A percentile compares a stretch with the other conserved stretches of the same genome.
Evolutionary conservation across 2,329 filamentous ascomycete genomes (phyloP).

Genomic region (Verticillium dahliae): DNA sequence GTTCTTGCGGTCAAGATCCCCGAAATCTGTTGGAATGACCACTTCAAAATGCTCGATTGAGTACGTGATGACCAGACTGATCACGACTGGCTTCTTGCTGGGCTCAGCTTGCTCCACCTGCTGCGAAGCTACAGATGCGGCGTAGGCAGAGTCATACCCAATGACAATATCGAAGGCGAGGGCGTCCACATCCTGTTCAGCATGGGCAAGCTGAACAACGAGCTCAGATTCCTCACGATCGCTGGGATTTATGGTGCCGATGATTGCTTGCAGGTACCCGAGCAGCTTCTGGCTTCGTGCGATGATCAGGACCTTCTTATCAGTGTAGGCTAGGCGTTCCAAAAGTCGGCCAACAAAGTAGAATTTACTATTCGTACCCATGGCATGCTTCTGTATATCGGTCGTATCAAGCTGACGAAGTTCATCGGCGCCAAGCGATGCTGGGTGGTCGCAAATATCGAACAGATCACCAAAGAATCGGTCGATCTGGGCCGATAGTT

Average conservation of each 20-base stretch:
- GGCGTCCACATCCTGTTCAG: slow-evolving; percentile 28
- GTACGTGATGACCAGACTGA: slow-evolving; percentile 42
- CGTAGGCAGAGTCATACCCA: slow-evolving; percentile 46
- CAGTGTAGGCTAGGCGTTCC: slow-evolving; percentile 30
- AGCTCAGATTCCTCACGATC: slow-evolving; percentile 17
- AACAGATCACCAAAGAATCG: slow-evolving; percentile 42
- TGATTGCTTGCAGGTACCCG: slow-evolving; percentile 44
- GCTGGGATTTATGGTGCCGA: slow-evolving; percentile 18
- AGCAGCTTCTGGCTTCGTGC: slow-evolving; percentile 42
- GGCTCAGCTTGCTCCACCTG: slow-evolving; percentile 11
- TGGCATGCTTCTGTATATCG: slow-evolving; percentile 44
- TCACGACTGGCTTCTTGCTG: slow-evolving; percentile 31
- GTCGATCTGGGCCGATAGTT: slow-evolving; percentile 39
- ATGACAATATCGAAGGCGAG: slow-evolving; percentile 43
- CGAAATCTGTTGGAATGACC: slow-evolving; percentile 30
- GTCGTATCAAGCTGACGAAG: slow-evolving; percentile 28
- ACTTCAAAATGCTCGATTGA: slow-evolving; percentile 51
- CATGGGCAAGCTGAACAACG: slow-evolving; percentile 33
- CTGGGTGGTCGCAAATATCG: slow-evolving; percentile 52
- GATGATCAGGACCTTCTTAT: slow-evolving; percentile 46
- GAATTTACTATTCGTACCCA: slow-evolving; percentile 53
- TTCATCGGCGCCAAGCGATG: slow-evolving; percentile 39
- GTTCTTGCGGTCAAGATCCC: slow-evolving; percentile 40
- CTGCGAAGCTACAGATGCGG: slow-evolving; percentile 24
- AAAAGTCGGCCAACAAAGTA: slow-evolving; percentile 52